Evolutionary conservation across 108 stramenopile genomes (phyloP).

Genomic region (Bacterosira constricta): DNA sequence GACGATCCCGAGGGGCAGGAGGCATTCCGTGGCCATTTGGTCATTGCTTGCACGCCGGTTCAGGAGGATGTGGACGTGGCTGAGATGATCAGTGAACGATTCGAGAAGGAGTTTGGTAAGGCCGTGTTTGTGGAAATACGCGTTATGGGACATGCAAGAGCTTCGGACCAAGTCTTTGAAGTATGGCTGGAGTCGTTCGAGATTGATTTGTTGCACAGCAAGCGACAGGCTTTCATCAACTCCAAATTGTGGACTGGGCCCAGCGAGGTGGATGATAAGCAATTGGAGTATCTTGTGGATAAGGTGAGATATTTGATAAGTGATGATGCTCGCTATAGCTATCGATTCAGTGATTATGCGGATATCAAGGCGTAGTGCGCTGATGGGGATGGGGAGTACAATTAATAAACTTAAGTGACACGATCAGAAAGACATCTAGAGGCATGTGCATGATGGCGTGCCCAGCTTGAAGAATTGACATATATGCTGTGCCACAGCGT

Average conservation of each 20-base stretch:
- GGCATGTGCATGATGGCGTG: too few relatives aligned
- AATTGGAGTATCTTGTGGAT: constrained; percentile 74
- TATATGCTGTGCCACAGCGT: too few relatives aligned
- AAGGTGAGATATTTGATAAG: constrained; percentile 68
- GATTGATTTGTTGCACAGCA: constrained; percentile 81
- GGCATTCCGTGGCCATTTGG: constrained; percentile 82
- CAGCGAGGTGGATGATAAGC: constrained; percentile 68
- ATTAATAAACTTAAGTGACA: too few relatives aligned
- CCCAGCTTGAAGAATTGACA: too few relatives aligned
- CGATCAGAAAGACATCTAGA: too few relatives aligned
- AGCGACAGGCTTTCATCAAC: constrained; percentile 57
- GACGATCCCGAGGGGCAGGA: constrained; percentile 73
- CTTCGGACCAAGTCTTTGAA: constrained; percentile 84
- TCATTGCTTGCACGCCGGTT: constrained; percentile 68
- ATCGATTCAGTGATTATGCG: constrained; percentile 49
- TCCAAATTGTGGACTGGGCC: constrained; percentile 71
- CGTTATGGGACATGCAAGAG: constrained; percentile 70
- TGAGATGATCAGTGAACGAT: constrained; percentile 74
- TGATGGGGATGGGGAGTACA: not conserved
- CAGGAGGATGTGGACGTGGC: constrained; percentile 75
- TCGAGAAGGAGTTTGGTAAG: constrained; percentile 78
- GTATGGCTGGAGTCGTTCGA: constrained; percentile 89
- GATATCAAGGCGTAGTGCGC: constrained; percentile 26
- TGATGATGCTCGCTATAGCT: constrained; percentile 78
- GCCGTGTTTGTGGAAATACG: constrained; percentile 81